A percentile compares a stretch with the other conserved stretches of the same genome.
Conservation (phyloP, 2,329 filamentous ascomycete species). For the Hortaea werneckii region DNA sequence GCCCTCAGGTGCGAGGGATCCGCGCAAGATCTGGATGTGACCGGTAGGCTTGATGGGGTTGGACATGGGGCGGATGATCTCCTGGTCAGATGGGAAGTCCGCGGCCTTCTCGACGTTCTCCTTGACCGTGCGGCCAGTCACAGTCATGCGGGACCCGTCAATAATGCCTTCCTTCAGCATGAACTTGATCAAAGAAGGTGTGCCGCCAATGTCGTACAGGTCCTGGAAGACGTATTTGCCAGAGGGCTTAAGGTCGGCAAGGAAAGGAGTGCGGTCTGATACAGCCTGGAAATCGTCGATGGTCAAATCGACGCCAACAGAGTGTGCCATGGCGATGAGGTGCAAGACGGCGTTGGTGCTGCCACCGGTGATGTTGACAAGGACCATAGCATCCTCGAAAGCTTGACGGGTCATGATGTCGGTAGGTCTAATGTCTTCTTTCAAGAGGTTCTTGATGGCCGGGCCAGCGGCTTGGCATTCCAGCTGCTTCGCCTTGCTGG, state of each 20-base stretch:
- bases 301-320: conserved; percentile 37
- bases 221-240: conserved; percentile 51
- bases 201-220: conserved; percentile 44
- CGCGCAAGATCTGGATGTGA: conserved; percentile 63
- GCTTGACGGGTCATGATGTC: conserved; percentile 41
- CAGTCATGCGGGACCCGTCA: conserved; percentile 39
- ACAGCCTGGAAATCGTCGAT: conserved; percentile 44
- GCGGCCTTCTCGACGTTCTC: conserved; percentile 44
- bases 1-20: conserved; percentile 58
- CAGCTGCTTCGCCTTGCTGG: conserved; percentile 40
- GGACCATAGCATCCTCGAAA: conserved; percentile 42
- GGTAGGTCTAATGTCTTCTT: conserved; percentile 39
- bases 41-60: conserved; percentile 62
- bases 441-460: conserved; percentile 41
- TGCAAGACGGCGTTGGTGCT: conserved; percentile 43
- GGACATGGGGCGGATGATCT: conserved; percentile 58
- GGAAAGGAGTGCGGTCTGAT: conserved; percentile 40
- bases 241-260: conserved; percentile 43
- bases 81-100: conserved; percentile 58
- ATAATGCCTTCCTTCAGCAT: conserved; percentile 40
- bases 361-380: conserved; percentile 41
- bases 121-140: conserved; percentile 41
- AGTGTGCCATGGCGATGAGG: conserved; percentile 42
- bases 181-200: conserved; percentile 40
- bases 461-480: conserved; percentile 41